Percentiles rank a stretch among this genome's conserved stretches.
phyloP scores from a whole-genome alignment of 768 basidiomycete species.

The Chiua virens region DNA sequence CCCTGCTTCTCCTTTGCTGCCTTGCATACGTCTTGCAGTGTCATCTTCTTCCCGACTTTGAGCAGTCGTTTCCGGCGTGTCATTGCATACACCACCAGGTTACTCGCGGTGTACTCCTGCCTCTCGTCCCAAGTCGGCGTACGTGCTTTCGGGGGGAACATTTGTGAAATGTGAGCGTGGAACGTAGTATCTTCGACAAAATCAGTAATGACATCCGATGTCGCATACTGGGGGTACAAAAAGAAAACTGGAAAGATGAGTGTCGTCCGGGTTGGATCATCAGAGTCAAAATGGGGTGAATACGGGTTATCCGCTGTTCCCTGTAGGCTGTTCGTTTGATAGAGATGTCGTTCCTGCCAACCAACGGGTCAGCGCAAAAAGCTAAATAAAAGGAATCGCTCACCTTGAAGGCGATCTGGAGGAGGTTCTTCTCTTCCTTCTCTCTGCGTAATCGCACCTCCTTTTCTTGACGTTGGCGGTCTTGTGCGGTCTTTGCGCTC shows the following conservation, averaged over 20 bases:
- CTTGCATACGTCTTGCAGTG: slow-evolving; percentile 70
- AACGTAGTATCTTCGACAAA: slow-evolving; percentile 88
- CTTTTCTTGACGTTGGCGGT: slow-evolving; percentile 50
- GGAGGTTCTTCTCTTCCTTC: slow-evolving; percentile 48
- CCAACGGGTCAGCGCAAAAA: slow-evolving; percentile 3
- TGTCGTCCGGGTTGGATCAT: slow-evolving; percentile 56
- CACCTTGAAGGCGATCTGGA: slow-evolving; percentile 68
- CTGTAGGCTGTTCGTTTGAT: slow-evolving; percentile 52
- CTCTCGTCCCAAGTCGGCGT: slow-evolving; percentile 76
- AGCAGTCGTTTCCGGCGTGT: slow-evolving; percentile 74
- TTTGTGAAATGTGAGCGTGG: slow-evolving; percentile 66
- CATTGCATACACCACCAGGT: slow-evolving; percentile 80
- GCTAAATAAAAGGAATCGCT: slow-evolving; percentile 19
- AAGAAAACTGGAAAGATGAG: slow-evolving; percentile 88
- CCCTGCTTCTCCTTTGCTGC: slow-evolving; percentile 61
- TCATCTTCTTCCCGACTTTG: slow-evolving; percentile 92
- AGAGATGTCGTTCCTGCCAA: slow-evolving; percentile 70
- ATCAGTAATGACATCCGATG: slow-evolving; percentile 83
- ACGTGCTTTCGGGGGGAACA: slow-evolving; percentile 76
- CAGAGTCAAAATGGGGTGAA: slow-evolving; percentile 63
- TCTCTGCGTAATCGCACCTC: slow-evolving; percentile 50
- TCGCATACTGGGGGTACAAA: slow-evolving; percentile 87
- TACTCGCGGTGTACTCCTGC: slow-evolving; percentile 61
- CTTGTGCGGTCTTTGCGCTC: slow-evolving; percentile 48
- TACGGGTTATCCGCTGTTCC: slow-evolving; percentile 54